Base-by-base conservation (phyloP, 352 stramenopile species). In the Thalassiosira oceanica region DNA sequence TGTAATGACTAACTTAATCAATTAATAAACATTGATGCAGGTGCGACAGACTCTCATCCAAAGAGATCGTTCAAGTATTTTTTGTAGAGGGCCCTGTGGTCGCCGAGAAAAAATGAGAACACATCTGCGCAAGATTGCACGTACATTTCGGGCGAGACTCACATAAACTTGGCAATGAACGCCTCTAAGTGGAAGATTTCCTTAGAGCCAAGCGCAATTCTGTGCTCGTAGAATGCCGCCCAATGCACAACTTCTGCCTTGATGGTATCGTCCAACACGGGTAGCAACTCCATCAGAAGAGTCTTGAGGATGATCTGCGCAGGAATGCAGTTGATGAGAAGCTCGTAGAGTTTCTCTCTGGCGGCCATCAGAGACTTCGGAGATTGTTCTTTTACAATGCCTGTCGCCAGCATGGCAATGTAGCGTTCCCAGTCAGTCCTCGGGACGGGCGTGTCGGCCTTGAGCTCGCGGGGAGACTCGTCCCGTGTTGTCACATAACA, bases 171-270 rank as follows among this genome's bases (percentile, higher is more conserved):
- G 52, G 96, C 96, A 56, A 99, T 85, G 83, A 99, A 99, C 7
- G 96, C 96, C 80, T 99, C 96, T 44, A 99, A 91, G 86, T 99
- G 96, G 86, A 99, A 98, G 63, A 99, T 98, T 56, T 99, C 95
- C 84, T 99, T 99, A 70, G 89, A 94, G 33, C 96, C 92, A 66
- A 84, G 85, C 60, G 94, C 87, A 83, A 99, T 93, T 39, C 95
- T 92, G 78, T 98, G 94, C 79, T 99, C 96, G 69, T 96, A 96
- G 57, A 94, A 92, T 2, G 90, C 85, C 1, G 90, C 93, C 83
- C 84, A 94, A 39, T 94, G 85, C 20, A 98, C 78, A 3, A 98
- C 90, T 61, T 99, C 92, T 60, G 94, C 85, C 87, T 99, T 98
- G 45, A 99, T 88, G 7, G 35, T 65, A 60, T 98, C 95, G 82